These are phyloP conservation scores for Populus pruinosa DNA, from an alignment of 345 rosid genomes.

Conservation along the genomic window DNA sequence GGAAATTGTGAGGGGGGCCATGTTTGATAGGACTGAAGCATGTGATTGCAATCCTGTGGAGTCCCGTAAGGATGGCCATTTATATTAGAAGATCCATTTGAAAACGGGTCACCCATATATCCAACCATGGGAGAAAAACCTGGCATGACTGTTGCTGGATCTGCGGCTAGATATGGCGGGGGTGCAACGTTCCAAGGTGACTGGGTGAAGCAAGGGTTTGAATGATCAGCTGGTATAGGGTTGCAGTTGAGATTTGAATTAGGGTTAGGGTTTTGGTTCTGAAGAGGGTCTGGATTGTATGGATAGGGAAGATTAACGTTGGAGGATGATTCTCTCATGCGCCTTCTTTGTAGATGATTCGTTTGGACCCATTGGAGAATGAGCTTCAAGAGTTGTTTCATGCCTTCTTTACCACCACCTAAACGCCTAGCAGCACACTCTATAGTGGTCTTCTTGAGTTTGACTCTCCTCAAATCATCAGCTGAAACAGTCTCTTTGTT, in stretches of 20 bases:
- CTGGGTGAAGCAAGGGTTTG: slow-evolving; percentile 42
- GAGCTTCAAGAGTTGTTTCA: slow-evolving; percentile 87
- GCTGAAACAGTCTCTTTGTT: slow-evolving; percentile 85
- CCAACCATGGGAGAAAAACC: slow-evolving; percentile 39
- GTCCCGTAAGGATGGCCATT: slow-evolving; percentile 30
- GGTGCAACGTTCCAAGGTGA: slow-evolving; percentile 43
- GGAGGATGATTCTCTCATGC: slow-evolving; percentile 27
- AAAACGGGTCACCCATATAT: slow-evolving; percentile 40
- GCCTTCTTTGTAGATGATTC: slow-evolving; percentile 69
- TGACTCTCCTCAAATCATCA: slow-evolving; percentile 81
- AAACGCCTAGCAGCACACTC: slow-evolving; percentile 81
- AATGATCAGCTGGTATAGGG: slow-evolving; percentile 29
- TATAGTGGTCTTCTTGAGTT: slow-evolving; percentile 88
- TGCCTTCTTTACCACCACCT: slow-evolving; percentile 89
- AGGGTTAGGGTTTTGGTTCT: slow-evolving; percentile 45
- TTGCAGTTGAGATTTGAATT: slow-evolving; percentile 33
- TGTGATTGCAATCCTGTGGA: slow-evolving; percentile 27
- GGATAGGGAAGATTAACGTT: slow-evolving; percentile 21
- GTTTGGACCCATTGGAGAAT: slow-evolving; percentile 98
- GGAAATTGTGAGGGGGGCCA: slow-evolving; percentile 49
- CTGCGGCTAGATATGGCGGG: slow-evolving; percentile 29
- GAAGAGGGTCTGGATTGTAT: slow-evolving; percentile 41
- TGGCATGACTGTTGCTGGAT: slow-evolving; percentile 23
- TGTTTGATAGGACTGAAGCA: slow-evolving; percentile 45
- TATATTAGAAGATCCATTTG: slow-evolving; percentile 31